A percentile compares a stretch with the other conserved stretches of the same genome.
These are phyloP conservation scores for Malassezia japonica DNA, from an alignment of 1,284 basidiomycete genomes.

Conservation along the genomic window DNA sequence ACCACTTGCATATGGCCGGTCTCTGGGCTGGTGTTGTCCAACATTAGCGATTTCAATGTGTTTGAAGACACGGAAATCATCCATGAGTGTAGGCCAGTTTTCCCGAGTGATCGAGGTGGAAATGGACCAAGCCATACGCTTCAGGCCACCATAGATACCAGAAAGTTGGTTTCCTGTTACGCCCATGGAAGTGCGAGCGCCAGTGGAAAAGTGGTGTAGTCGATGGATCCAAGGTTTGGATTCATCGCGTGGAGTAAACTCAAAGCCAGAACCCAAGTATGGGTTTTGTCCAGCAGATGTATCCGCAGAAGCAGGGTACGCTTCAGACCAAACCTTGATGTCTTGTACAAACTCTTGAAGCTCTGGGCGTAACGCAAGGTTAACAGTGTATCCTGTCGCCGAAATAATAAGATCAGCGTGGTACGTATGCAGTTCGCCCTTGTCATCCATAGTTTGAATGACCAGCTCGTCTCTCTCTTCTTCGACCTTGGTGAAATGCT, in stretches of 20 bases:
- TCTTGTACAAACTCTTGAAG: conserved; percentile 3
- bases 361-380: conserved; percentile 5
- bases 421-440: neutral
- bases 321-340: conserved; percentile 7
- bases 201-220: conserved; percentile 11
- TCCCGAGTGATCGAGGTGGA: conserved; percentile 11
- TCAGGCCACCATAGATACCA: conserved; percentile 10
- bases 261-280: conserved; percentile 7
- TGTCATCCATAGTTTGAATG: conserved; percentile 1
- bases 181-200: conserved; percentile 10
- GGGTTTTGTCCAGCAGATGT: neutral
- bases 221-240: conserved; percentile 2
- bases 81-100: conserved; percentile 10
- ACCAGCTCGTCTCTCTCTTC: neutral
- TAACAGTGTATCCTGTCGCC: conserved; percentile 7
- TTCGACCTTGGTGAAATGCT: neutral
- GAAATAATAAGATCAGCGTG: conserved; percentile 5
- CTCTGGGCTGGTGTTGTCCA: neutral
- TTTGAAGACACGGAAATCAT: conserved; percentile 7
- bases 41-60: conserved; percentile 5
- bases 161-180: conserved; percentile 11
- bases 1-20: conserved; percentile 5
- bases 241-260: neutral
- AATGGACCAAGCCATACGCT: conserved; percentile 12
- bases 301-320: conserved; percentile 1